Evolutionary conservation across 2,329 filamentous ascomycete genomes (phyloP), one percentile per base, ranked within the genome.

Genomic region (Beauveria bassiana): DNA sequence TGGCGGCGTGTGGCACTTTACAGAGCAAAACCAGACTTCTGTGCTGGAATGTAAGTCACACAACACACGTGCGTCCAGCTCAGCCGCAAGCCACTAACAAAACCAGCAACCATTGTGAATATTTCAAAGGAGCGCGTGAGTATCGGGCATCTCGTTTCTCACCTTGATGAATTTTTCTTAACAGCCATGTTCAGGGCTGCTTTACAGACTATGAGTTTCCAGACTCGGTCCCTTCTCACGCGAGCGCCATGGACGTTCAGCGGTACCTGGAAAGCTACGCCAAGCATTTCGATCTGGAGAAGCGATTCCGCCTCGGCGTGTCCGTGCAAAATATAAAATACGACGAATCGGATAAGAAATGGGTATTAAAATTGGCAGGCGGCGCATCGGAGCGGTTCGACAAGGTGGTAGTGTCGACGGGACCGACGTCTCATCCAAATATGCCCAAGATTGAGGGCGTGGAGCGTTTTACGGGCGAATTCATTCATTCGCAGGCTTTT

Each of bases 1-100:
- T 20, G 77, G 78, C 10, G 77, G 78, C 0, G 65, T 80, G 1
- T 80, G 77, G 77, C 70, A 74, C 49, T 78, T 73, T 59, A 77
- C 71, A 12, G 69, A 72, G 2, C 67, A 75, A n/a, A 66, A 74
- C 58, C 67, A 71, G 63, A 77, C 73, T 3, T 73, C 73, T 10
- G 73, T 75, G 31, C 72, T 77, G 4, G 65, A 67, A 16, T 72
- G 69, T 70, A 67, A 66, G 67, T 66, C 34, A n/a, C 20, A 22
- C 31, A 22, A 22, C 53, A n/a, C 14, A 28, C 20, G 3, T 61
- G n/a, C n/a, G 46, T 16, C 16, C 14, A 4, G 5, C 3, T 5
- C 1, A 24, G 22, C 26, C 47, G 16, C 7, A 14, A 20, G 34
- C 12, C 1, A 3, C 54, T 67, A 12, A 68, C 58, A 16, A 45